A percentile compares a stretch with the other conserved stretches of the same genome.
phyloP scores from a whole-genome alignment of 306 rosid genomes.

The Chamaecrista fasciculata region DNA sequence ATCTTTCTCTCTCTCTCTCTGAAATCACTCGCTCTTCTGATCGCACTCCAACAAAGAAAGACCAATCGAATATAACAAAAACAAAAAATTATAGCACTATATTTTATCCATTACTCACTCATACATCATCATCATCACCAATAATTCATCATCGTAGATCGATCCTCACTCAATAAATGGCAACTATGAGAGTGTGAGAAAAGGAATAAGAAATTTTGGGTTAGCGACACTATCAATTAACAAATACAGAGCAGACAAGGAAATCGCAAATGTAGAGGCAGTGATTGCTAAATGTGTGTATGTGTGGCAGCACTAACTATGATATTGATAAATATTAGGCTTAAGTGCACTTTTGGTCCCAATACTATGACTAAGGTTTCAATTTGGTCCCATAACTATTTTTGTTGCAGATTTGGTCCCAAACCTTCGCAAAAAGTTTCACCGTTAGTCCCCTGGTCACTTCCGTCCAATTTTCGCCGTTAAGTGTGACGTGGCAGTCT shows the following conservation, averaged over 20 bases:
- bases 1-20: conserved; percentile 23
- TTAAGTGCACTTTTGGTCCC: too few species aligned
- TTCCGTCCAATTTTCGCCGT: too few species aligned
- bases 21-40: neutral
- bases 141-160: neutral
- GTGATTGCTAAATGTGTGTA: neutral
- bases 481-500: too few species aligned
- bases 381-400: too few species aligned
- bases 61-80: neutral
- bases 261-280: neutral
- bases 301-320: neutral
- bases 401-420: too few species aligned
- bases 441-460: too few species aligned
- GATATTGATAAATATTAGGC: too few species aligned
- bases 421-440: too few species aligned
- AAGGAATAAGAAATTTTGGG: neutral
- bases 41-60: neutral
- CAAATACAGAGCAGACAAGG: neutral
- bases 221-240: neutral
- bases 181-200: neutral
- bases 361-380: too few species aligned
- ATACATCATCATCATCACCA: too few species aligned
- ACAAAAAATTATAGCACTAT: neutral
- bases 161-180: neutral
- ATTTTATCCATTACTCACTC: neutral